Evolutionary conservation across 192 early-diverging fungal species (phyloP).

Genomic region (Coemansia javaensis): DNA sequence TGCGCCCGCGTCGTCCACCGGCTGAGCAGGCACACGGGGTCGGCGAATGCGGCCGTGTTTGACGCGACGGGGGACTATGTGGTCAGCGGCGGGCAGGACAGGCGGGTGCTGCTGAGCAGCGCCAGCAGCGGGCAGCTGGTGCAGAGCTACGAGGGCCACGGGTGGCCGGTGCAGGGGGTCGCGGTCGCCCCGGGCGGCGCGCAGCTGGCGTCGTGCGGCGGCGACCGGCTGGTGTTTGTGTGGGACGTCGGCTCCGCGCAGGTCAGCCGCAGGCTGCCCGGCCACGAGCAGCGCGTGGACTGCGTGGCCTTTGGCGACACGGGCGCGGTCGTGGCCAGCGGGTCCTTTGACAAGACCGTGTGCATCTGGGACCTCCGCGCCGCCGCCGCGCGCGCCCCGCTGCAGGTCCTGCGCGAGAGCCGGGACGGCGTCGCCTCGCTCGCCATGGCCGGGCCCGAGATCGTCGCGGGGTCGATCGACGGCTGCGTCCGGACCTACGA

Average conservation of each 20-base stretch:
- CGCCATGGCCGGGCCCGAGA: slow-evolving; percentile 61
- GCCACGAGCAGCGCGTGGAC: slow-evolving; percentile 82
- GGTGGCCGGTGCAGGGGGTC: slow-evolving; percentile 66
- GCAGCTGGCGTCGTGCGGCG: slow-evolving; percentile 73
- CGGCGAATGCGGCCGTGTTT: slow-evolving; percentile 64
- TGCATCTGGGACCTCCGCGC: slow-evolving; percentile 51
- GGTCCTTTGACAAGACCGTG: slow-evolving; percentile 59
- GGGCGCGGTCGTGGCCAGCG: slow-evolving; percentile 73
- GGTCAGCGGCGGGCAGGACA: slow-evolving; percentile 76
- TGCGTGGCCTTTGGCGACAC: slow-evolving; percentile 76
- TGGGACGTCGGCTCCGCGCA: slow-evolving; percentile 83
- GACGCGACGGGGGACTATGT: slow-evolving; percentile 75
- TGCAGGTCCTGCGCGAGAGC: slow-evolving; percentile 78
- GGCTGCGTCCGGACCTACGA: slow-evolving; percentile 82
- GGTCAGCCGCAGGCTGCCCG: slow-evolving; percentile 67
- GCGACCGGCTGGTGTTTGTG: slow-evolving; percentile 72
- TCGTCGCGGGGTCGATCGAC: slow-evolving; percentile 81
- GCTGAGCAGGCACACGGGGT: slow-evolving; percentile 61
- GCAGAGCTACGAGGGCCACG: slow-evolving; percentile 79
- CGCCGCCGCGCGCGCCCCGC: slow-evolving; percentile 50
- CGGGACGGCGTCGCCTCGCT: slow-evolving; percentile 85
- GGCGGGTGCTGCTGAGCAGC: slow-evolving; percentile 65
- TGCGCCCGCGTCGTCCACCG: slow-evolving; percentile 20
- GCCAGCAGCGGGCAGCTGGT: slow-evolving; percentile 63
- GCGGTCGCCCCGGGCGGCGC: slow-evolving; percentile 53